Evolutionary conservation across 768 basidiomycete genomes (phyloP), one percentile per base, ranked within the genome.

Genomic region (Lactarius sp.): DNA sequence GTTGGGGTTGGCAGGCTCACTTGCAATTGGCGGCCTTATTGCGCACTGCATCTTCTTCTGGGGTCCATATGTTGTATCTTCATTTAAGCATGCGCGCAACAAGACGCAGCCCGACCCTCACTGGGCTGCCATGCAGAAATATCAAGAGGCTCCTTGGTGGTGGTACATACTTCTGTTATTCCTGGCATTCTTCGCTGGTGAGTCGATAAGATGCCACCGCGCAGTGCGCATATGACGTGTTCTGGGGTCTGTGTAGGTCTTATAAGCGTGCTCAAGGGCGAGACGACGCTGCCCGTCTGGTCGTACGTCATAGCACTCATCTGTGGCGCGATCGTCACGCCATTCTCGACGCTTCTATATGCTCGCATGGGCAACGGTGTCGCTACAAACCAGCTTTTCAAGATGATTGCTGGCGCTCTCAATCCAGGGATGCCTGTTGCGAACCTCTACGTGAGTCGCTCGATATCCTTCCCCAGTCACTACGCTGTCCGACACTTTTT

Each of bases 351-450:
- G 0, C 66, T 84, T 6, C 75, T 86, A 0, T 82, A 68, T 67
- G 84, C 81, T 14, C 79, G 84, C n/a, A 78, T 85, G 77, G 85
- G 85, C 22, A 84, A 78, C 65, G 84, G 83, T 18, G 75, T 87
- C 51, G 80, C 79, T 3, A 86, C 85, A 6, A 82, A 80, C 65
- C 81, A 84, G 68, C 69, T 86, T 60, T 83, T 85, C 80, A 84
- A 84, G 73, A 85, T 86, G 84, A 79, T 84, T 18, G 84, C 81
- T 10, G 83, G 83, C 14, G 80, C 79, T 2, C 73, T 85, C 9
- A 82, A 83, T 68, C 83, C 85, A 7, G 86, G 86, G 49, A 78
- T 80, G 52, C 85, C 86, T 0, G 82, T 87, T 5, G 86, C 85
- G 1, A 89, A 88, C 71, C 81, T 88, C 62, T 87, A 87, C 69